Evolutionary conservation across 225 moss, liverwort and hornwort species (phyloP).

Genomic region (Physcomitrium patens): DNA sequence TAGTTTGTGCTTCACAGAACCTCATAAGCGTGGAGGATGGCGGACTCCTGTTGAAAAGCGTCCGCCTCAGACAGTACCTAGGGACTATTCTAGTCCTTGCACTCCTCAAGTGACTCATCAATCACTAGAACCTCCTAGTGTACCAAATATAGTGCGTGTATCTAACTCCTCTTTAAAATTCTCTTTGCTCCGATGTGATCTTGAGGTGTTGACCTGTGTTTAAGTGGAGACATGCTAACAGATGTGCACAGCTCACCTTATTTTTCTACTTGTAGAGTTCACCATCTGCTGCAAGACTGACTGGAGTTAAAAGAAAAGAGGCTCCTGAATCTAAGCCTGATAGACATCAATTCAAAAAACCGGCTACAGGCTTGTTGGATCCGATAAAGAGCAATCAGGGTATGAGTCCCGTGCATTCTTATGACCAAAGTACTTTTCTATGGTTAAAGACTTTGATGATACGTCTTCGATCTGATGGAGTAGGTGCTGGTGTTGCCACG

Average conservation of each 20-base stretch:
- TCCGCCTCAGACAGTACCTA: constrained; percentile 37
- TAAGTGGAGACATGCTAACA: background rate
- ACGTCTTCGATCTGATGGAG: constrained; percentile 19
- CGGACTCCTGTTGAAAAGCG: constrained; percentile 54
- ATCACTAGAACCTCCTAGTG: constrained; percentile 27
- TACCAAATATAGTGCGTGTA: constrained; percentile 34
- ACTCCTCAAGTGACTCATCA: constrained; percentile 35
- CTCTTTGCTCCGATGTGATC: background rate
- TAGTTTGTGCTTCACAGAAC: constrained; percentile 38
- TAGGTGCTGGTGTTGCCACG: background rate
- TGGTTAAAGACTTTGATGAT: constrained; percentile 13
- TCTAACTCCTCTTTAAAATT: background rate
- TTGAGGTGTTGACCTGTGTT: constrained; percentile 1
- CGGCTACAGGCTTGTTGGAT: constrained; percentile 36
- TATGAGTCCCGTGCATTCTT: constrained; percentile 30
- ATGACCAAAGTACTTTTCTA: background rate
- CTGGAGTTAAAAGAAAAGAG: constrained; percentile 51
- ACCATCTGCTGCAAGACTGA: constrained; percentile 35
- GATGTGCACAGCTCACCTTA: constrained; percentile 9
- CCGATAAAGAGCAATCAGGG: constrained; percentile 41
- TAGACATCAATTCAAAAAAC: constrained; percentile 37
- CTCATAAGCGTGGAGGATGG: constrained; percentile 50
- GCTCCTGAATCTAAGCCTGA: constrained; percentile 40
- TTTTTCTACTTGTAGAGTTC: constrained; percentile 42
- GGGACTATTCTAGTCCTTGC: constrained; percentile 36